These are phyloP conservation scores for Solanum megistacrolobum DNA, from an alignment of 257 asterid genomes.

Conservation along the genomic window DNA sequence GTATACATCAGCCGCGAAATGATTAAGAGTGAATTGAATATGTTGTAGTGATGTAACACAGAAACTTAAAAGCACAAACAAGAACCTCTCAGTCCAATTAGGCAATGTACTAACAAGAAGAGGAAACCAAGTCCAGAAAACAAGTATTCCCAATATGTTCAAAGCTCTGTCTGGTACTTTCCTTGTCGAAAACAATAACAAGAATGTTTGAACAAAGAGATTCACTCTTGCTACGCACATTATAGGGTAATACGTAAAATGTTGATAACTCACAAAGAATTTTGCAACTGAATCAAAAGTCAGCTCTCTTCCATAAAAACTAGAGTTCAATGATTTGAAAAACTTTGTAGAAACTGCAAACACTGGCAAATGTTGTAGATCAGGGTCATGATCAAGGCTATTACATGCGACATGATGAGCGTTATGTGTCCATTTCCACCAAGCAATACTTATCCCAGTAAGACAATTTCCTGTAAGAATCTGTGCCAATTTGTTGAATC, in stretches of 20 bases:
- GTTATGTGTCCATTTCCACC: conserved; percentile 99
- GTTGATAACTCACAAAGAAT: conserved; percentile 67
- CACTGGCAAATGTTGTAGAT: conserved; percentile 78
- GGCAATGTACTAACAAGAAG: conserved; percentile 59
- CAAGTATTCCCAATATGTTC: conserved; percentile 57
- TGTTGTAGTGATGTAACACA: conserved; percentile 61
- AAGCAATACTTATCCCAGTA: conserved; percentile 93
- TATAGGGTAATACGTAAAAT: conserved; percentile 55
- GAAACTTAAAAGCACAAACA: conserved; percentile 54
- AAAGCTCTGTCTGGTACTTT: conserved; percentile 57
- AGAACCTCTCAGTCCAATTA: conserved; percentile 47
- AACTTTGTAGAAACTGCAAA: conserved; percentile 56
- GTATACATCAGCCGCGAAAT: conserved; percentile 69
- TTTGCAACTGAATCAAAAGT: conserved; percentile 49
- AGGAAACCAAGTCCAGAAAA: conserved; percentile 95
- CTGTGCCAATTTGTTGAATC: conserved; percentile 54
- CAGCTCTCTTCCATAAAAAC: conserved; percentile 61
- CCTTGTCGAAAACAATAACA: conserved; percentile 48
- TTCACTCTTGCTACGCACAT: conserved; percentile 71
- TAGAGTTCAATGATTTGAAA: conserved; percentile 40
- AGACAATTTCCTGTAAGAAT: conserved; percentile 74
- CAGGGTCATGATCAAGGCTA: conserved; percentile 87
- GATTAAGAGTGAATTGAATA: conserved; percentile 72
- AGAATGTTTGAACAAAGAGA: conserved; percentile 64
- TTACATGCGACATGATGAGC: conserved; percentile 81